Conservation (phyloP, 192 early-diverging fungal species). For the Coemansia sp. region DNA sequence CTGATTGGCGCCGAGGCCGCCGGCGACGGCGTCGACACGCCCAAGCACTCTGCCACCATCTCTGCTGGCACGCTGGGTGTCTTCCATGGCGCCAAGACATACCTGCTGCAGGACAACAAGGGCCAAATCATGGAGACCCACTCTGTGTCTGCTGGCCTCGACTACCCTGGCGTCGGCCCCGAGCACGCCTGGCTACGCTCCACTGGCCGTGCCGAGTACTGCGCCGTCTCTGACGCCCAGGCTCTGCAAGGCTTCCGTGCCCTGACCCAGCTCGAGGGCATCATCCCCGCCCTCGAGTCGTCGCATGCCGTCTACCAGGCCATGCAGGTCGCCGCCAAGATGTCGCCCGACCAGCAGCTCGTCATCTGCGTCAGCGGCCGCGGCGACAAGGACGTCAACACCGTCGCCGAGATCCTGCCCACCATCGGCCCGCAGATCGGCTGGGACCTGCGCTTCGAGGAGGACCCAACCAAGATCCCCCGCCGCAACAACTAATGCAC, state of each 20-base stretch:
- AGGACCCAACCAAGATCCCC: conserved; percentile 31
- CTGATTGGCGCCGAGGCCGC: conserved; percentile 95
- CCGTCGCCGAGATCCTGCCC: conserved; percentile 88
- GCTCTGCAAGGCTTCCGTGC: conserved; percentile 81
- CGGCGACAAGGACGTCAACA: conserved; percentile 97
- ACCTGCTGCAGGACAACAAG: conserved; percentile 89
- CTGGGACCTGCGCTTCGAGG: conserved; percentile 72
- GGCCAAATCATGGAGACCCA: conserved; percentile 98
- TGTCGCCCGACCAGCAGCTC: conserved; percentile 77
- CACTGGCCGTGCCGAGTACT: conserved; percentile 79
- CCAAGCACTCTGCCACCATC: conserved; percentile 88
- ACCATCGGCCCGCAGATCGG: conserved; percentile 89
- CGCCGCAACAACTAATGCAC: background rate
- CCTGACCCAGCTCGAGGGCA: conserved; percentile 75
- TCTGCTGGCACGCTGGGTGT: conserved; percentile 84
- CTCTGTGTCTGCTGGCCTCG: conserved; percentile 92
- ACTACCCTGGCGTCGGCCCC: conserved; percentile 98
- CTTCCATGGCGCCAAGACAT: conserved; percentile 94
- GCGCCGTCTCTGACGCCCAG: conserved; percentile 76
- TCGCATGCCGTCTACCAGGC: conserved; percentile 88
- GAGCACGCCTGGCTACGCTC: conserved; percentile 93
- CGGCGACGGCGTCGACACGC: conserved; percentile 87
- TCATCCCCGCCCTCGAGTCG: conserved; percentile 95
- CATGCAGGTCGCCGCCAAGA: conserved; percentile 69
- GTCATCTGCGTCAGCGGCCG: conserved; percentile 90